A percentile compares a stretch with the other conserved stretches of the same genome.
These are phyloP conservation scores for Heritiera littoralis DNA, from an alignment of 345 rosid species.

Conservation along the genomic window DNA sequence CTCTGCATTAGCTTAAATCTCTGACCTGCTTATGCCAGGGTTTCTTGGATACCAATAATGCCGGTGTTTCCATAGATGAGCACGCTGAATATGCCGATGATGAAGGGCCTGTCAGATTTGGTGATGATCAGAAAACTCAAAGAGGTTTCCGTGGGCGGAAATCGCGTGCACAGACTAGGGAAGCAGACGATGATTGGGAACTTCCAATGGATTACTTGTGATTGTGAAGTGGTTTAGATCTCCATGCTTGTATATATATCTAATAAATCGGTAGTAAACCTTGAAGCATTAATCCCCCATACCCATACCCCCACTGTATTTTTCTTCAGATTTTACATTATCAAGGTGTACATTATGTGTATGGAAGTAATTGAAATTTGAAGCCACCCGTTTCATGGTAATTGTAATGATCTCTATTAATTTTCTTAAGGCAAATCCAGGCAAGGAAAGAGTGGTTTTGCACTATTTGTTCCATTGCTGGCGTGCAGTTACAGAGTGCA, in stretches of 20 bases:
- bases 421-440: background rate
- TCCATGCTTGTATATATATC: constrained; percentile 18
- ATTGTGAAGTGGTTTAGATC: constrained; percentile 27
- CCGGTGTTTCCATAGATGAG: constrained; percentile 38
- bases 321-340: background rate
- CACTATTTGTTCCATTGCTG: background rate
- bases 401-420: background rate
- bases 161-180: constrained; percentile 34
- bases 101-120: constrained; percentile 37
- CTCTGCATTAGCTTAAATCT: background rate
- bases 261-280: background rate
- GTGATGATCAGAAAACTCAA: constrained; percentile 24
- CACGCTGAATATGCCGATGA: constrained; percentile 41
- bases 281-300: background rate
- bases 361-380: background rate
- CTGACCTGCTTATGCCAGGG: constrained; percentile 46
- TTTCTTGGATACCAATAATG: constrained; percentile 57
- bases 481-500: background rate
- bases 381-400: background rate
- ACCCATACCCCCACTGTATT: background rate
- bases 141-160: constrained; percentile 30
- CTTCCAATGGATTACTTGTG: constrained; percentile 63
- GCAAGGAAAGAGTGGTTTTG: background rate
- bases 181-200: constrained; percentile 54
- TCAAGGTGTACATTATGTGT: background rate